phyloP scores from a whole-genome alignment of 305 asterid genomes.

The Fraxinus platypoda region DNA sequence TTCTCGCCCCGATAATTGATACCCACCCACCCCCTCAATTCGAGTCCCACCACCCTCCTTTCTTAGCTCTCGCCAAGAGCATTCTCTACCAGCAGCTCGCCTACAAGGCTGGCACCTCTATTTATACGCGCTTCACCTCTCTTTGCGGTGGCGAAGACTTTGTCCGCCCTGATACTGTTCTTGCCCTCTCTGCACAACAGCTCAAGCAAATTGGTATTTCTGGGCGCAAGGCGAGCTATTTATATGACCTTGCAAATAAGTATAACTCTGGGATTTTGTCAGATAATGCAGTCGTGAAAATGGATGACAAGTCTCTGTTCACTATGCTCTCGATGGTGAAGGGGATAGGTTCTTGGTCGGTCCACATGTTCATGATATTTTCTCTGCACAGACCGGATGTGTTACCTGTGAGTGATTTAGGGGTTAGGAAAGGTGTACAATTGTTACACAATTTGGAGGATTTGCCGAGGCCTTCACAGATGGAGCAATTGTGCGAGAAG shows the following conservation, averaged over 20 bases:
- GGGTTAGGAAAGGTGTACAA: conserved; percentile 96
- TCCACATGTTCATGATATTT: conserved; percentile 95
- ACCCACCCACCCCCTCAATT: conserved; percentile 59
- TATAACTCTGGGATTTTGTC: conserved; percentile 75
- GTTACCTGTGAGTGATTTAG: conserved; percentile 86
- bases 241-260: conserved; percentile 77
- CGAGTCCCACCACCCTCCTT: conserved; percentile 60
- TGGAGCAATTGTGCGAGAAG: conserved; percentile 88
- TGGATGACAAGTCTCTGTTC: conserved; percentile 89
- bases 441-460: conserved; percentile 72
- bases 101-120: conserved; percentile 76
- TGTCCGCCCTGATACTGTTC: conserved; percentile 69
- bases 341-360: conserved; percentile 98
- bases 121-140: conserved; percentile 71
- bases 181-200: conserved; percentile 65
- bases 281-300: conserved; percentile 71
- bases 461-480: conserved; percentile 82
- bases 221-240: conserved; percentile 80
- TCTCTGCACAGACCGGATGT: conserved; percentile 94
- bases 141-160: conserved; percentile 72
- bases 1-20: conserved; percentile 59
- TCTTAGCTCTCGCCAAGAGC: conserved; percentile 74
- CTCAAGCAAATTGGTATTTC: conserved; percentile 92
- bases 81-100: conserved; percentile 91
- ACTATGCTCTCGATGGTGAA: conserved; percentile 94